Evolutionary conservation across 179 eudicot genomes (phyloP), one percentile per base, ranked within the genome.

Genomic region (Sideroxylon spinosum): DNA sequence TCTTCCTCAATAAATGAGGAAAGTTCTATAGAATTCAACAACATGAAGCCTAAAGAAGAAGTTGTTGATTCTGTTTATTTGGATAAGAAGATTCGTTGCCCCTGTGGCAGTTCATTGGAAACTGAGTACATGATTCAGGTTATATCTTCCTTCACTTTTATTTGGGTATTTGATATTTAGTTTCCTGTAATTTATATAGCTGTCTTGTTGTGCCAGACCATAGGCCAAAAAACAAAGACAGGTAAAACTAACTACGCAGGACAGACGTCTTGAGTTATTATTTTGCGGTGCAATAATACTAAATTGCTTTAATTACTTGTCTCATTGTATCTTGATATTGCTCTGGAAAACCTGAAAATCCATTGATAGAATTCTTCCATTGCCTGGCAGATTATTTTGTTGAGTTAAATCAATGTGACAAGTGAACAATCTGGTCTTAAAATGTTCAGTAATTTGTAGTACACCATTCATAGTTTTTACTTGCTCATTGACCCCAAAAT

Each of bases 91-190:
- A 29, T 90, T 56, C 86, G 85, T 17, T 90, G 93, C 80, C 84
- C 85, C 48, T 90, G 93, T 85, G 90, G 89, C 70, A 68, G 78
- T 75, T 80, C 83, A 78, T 78, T 71, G 67, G 78, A 76, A 44
- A 72, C 12, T 81, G 82, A 84, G 71, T 22, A 69, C 13, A 65
- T 88, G 72, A 80, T 90, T 78, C 89, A 90, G 93, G 93, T 88
- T 71, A 57, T 65, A 62, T 28, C 7, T 55, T 66, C n/a, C 57
- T 62, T 48, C 28, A 19, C 70, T 75, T 23, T 13, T 55, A 32
- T n/a, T 23, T 52, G 29, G 75, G 44, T 22, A 71, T 69, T 70
- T 6, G 68, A 32, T n/a, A 13, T 78, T 78, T 23, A 46, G n/a
- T 70, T 59, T 68, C 26, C 60, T 56, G 61, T 71, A 37, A 17